Conservation (phyloP, 768 basidiomycete genomes). For the Favolaschia claudopus region DNA sequence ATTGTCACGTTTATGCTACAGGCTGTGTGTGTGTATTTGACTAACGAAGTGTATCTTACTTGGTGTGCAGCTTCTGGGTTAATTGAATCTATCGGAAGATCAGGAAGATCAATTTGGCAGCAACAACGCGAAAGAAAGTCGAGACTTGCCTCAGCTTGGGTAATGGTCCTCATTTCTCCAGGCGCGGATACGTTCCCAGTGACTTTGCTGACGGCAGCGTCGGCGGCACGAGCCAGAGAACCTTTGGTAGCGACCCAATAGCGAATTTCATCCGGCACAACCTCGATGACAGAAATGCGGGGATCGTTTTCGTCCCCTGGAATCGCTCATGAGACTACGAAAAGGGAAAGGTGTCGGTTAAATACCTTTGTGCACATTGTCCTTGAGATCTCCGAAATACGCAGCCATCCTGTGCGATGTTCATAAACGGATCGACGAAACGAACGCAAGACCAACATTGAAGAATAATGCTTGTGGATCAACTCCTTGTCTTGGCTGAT, state of each 20-base stretch:
- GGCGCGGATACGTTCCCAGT: slow-evolving; percentile 71
- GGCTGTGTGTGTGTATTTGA: slow-evolving; percentile 8
- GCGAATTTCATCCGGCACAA: slow-evolving; percentile 81
- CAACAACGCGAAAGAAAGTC: not conserved
- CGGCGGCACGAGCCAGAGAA: slow-evolving; percentile 61
- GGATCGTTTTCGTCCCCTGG: slow-evolving; percentile 63
- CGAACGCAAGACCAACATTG: slow-evolving; percentile 43
- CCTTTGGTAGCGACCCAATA: slow-evolving; percentile 80
- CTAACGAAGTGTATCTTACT: not conserved
- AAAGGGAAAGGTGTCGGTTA: slow-evolving; percentile 23
- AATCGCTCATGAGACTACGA: not conserved
- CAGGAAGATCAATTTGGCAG: not conserved
- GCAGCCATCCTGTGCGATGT: slow-evolving; percentile 57
- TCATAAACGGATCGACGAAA: not conserved
- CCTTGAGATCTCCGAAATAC: slow-evolving; percentile 89
- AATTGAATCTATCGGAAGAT: slow-evolving; percentile 56
- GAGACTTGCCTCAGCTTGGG: slow-evolving; percentile 68
- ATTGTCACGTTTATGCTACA: not conserved
- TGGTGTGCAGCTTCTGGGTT: slow-evolving; percentile 36
- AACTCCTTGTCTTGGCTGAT: slow-evolving; percentile 66
- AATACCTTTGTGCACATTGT: slow-evolving; percentile 82
- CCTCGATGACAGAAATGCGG: slow-evolving; percentile 79
- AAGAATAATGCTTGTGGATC: slow-evolving; percentile 73
- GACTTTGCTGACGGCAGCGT: slow-evolving; percentile 64
- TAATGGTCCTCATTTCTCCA: slow-evolving; percentile 82